These are phyloP conservation scores for Solanum dulcamara DNA, from an alignment of 257 asterid species.

Conservation along the genomic window DNA sequence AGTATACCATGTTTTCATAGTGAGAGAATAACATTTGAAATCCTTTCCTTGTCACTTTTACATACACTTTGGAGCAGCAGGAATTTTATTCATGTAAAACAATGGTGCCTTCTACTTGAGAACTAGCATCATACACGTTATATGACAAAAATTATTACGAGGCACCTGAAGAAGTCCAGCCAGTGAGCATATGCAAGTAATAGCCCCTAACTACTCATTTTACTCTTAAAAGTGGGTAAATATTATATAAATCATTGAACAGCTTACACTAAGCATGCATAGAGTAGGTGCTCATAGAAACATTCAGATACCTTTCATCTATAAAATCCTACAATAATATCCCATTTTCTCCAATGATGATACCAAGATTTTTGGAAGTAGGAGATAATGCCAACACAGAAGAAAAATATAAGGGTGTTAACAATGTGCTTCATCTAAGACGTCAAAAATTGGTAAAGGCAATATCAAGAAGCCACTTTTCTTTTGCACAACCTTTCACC, in stretches of 20 bases:
- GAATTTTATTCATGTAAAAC: background rate
- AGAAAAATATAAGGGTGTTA: background rate
- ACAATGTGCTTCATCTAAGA: background rate
- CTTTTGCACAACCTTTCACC: background rate
- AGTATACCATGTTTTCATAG: background rate
- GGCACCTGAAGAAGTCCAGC: background rate
- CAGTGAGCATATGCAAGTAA: background rate
- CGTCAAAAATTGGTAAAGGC: background rate
- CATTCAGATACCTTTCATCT: background rate
- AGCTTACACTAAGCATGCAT: background rate
- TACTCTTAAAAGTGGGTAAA: background rate
- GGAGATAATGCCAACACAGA: background rate
- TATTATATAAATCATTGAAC: background rate
- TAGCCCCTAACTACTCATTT: background rate
- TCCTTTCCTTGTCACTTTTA: background rate
- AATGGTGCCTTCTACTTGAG: background rate
- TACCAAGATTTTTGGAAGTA: background rate
- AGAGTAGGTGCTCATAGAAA: background rate
- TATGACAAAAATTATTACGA: background rate
- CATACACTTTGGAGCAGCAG: background rate
- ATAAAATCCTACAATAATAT: background rate
- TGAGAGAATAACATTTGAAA: background rate
- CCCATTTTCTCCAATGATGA: background rate
- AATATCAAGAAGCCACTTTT: background rate
- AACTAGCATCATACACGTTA: background rate